Percentiles rank a stretch among this genome's conserved stretches.
phyloP scores from a whole-genome alignment of 805 yeast species.

The Candida argentea region DNA sequence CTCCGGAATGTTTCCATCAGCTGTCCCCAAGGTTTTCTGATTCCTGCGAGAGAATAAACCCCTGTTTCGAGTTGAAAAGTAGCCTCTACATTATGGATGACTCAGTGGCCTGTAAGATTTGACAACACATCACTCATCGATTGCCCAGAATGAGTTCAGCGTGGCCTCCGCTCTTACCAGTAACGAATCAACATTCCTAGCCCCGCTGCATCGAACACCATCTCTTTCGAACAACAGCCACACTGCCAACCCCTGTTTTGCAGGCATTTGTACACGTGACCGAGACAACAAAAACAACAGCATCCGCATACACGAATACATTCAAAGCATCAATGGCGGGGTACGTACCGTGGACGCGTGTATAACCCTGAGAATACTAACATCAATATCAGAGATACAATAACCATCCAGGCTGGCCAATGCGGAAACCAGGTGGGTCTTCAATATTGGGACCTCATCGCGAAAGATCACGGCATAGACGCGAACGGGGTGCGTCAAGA shows the following conservation, averaged over 20 bases:
- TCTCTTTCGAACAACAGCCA: conserved; percentile 1
- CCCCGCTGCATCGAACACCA: too few species aligned
- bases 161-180: too few species aligned
- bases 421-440: conserved; percentile 96
- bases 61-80: too few species aligned
- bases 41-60: too few species aligned
- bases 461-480: conserved; percentile 77
- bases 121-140: too few species aligned
- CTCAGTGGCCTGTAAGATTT: too few species aligned
- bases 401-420: conserved; percentile 75
- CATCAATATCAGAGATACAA: conserved; percentile 42
- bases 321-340: conserved; percentile 13
- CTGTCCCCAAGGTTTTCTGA: too few species aligned
- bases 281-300: conserved; percentile 1
- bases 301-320: not conserved
- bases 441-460: conserved; percentile 84
- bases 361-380: conserved; percentile 5
- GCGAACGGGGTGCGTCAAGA: conserved; percentile 48
- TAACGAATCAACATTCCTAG: too few species aligned
- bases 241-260: too few species aligned
- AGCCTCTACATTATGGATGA: too few species aligned
- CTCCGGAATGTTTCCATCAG: too few species aligned
- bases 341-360: conserved; percentile 9
- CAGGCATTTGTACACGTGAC: not conserved
- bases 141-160: too few species aligned